Base-by-base conservation (phyloP, 2,329 filamentous ascomycete species). In the Sclerotinia spermophila region DNA sequence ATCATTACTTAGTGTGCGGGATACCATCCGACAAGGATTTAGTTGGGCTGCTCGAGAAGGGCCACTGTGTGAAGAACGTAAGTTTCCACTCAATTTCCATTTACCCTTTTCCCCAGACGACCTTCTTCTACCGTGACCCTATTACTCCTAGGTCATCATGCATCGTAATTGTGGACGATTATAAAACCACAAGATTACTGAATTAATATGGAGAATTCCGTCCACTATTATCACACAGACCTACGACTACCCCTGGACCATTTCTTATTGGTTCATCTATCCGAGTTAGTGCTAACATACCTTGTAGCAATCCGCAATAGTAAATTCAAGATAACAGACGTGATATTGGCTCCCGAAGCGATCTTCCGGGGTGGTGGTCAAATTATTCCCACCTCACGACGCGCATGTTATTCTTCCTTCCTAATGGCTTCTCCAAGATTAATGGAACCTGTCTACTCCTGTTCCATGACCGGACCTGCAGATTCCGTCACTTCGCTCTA, bases 341-440 rank as follows among this genome's bases (percentile, higher is more conserved):
- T 97, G 68, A 86, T 91, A 56, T 86, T 99, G 30, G 95, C 94
- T 17, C 86, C 89, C 67, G 94, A 98, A 82, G 92, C 95, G 67
- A 98, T 99, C 79, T 97, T 94, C 85, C 89, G 96, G 67, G 96
- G 96, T 71, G 95, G 95, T 75, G 96, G 96, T 59, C 96, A 99
- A 81, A 96, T 99, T 79, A 99, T 99, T 79, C 96, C 96, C 60
- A 98, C 96, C 1, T 90, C 94, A 71, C 90, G 96, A 68, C 89
- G 96, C 70, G 94, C 96, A 17, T 95, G 96, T 81, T 99, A 99
- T 82, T 95, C 92, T 10, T 96, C 93, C 24, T 99, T 99, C 84
- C 85, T 99, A 62, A 97, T 98, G 93, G 95, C 96, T 4, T 96
- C 93, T 33, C 96, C 96, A 40, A 89, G 96, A 60, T 86, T 99